Conservation (phyloP, 129 eudicot species). For the Sambucus nigra region DNA sequence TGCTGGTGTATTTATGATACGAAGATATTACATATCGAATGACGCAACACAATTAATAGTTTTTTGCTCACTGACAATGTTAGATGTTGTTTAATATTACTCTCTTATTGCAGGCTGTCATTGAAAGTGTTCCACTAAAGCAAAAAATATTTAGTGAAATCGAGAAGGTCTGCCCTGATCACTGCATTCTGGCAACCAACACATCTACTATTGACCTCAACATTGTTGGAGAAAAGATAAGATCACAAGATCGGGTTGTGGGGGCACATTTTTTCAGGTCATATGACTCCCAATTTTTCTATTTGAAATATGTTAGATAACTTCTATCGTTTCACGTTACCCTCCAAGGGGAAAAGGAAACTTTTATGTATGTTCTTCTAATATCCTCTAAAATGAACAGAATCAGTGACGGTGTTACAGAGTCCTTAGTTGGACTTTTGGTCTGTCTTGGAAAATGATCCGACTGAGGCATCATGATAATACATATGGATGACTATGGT, state of each 20-base stretch:
- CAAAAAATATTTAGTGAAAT: slow-evolving; percentile 82
- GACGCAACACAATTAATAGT: background rate
- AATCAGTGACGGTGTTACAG: background rate
- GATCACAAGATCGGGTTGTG: slow-evolving; percentile 73
- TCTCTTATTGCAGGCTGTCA: slow-evolving; percentile 69
- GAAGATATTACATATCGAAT: background rate
- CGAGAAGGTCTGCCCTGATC: slow-evolving; percentile 74
- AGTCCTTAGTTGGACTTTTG: background rate
- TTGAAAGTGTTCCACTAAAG: slow-evolving; percentile 78
- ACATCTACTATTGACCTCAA: slow-evolving; percentile 89
- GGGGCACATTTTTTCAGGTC: slow-evolving; percentile 99
- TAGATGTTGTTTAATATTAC: background rate
- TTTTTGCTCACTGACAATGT: background rate
- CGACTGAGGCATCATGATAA: background rate
- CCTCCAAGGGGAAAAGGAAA: background rate
- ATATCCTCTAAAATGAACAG: background rate
- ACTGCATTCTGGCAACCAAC: slow-evolving; percentile 95
- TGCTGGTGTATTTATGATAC: background rate
- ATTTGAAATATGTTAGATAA: background rate
- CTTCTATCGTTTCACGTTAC: background rate
- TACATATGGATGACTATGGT: background rate
- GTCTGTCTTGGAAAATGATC: background rate
- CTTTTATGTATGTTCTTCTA: background rate
- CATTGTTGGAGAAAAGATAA: slow-evolving; percentile 62
- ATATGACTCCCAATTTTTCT: slow-evolving; percentile 12